These are phyloP conservation scores for Cicer bijugum DNA, from an alignment of 306 rosid genomes.

Conservation along the genomic window DNA sequence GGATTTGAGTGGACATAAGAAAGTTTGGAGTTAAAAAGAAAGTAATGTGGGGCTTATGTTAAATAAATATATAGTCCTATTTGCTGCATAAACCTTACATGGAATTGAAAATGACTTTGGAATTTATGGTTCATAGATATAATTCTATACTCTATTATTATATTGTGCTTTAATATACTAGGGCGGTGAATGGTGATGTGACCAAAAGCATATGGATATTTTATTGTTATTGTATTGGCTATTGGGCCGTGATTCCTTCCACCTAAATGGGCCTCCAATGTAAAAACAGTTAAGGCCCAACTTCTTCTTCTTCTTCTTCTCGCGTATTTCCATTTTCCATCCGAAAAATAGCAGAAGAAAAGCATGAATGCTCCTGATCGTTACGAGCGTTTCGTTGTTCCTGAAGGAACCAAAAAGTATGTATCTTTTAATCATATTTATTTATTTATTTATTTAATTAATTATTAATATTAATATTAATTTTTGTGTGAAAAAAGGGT, in stretches of 20 bases:
- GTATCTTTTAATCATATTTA: neutral
- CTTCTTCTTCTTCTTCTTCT: too few relatives aligned
- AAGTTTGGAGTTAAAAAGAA: constrained; percentile 20
- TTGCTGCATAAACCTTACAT: constrained; percentile 26
- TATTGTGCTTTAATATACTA: constrained; percentile 14
- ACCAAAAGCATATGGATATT: constrained; percentile 24
- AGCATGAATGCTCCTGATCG: constrained; percentile 93
- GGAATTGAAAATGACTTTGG: constrained; percentile 38
- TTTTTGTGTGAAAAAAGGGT: constrained; percentile 55
- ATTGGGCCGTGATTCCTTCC: neutral
- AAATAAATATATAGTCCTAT: neutral
- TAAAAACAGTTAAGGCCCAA: neutral
- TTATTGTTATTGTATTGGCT: neutral
- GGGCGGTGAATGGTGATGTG: constrained; percentile 54
- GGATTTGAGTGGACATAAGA: constrained; percentile 46
- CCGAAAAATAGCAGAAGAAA: neutral
- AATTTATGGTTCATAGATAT: neutral
- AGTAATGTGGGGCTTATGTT: constrained; percentile 40
- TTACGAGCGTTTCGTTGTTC: constrained; percentile 93
- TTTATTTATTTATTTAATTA: neutral
- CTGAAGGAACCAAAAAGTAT: constrained; percentile 86
- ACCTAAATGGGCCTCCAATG: neutral
- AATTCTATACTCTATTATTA: constrained; percentile 3
- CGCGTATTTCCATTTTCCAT: neutral
- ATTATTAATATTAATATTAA: neutral